phyloP scores from a whole-genome alignment of 805 yeast genomes.

The Yamadazyma laniorum region DNA sequence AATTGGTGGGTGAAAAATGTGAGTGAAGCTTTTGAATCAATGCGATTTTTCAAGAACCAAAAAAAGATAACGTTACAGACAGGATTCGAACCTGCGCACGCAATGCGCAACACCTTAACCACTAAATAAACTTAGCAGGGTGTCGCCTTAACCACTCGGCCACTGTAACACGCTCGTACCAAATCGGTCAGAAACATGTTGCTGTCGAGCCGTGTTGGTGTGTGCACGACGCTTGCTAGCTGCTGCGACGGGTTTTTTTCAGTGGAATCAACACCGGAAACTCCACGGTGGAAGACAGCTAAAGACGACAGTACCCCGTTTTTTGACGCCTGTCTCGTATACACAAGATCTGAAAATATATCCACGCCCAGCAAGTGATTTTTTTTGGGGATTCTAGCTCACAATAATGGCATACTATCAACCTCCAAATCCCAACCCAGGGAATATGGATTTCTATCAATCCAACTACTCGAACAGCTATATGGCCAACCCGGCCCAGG shows the following conservation, averaged over 20 bases:
- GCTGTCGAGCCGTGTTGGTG: too few species aligned
- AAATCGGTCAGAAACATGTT: too few species aligned
- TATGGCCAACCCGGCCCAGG: slow-evolving; percentile 22
- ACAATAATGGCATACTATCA: slow-evolving; percentile 46
- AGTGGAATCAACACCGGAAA: too few species aligned
- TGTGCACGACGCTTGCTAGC: too few species aligned
- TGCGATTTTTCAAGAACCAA: slow-evolving; percentile 9
- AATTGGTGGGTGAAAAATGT: neutral
- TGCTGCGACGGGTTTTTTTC: too few species aligned
- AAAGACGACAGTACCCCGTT: too few species aligned
- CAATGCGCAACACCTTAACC: slow-evolving; percentile 45
- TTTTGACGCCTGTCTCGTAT: too few species aligned
- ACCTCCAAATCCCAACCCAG: slow-evolving; percentile 28
- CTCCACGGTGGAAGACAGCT: too few species aligned
- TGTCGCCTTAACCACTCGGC: slow-evolving; percentile 95
- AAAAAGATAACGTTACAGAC: slow-evolving; percentile 87
- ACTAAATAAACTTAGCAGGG: slow-evolving; percentile 60
- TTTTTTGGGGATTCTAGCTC: too few species aligned
- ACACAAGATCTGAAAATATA: too few species aligned
- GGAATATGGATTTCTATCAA: slow-evolving; percentile 44
- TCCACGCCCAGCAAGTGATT: too few species aligned
- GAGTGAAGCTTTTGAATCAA: neutral
- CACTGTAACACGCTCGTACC: slow-evolving; percentile 75
- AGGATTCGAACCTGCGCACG: slow-evolving; percentile 99
- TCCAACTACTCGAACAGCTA: slow-evolving; percentile 31